These are phyloP conservation scores for Xylaria grammica DNA, from an alignment of 495 filamentous ascomycete genomes.

Conservation along the genomic window DNA sequence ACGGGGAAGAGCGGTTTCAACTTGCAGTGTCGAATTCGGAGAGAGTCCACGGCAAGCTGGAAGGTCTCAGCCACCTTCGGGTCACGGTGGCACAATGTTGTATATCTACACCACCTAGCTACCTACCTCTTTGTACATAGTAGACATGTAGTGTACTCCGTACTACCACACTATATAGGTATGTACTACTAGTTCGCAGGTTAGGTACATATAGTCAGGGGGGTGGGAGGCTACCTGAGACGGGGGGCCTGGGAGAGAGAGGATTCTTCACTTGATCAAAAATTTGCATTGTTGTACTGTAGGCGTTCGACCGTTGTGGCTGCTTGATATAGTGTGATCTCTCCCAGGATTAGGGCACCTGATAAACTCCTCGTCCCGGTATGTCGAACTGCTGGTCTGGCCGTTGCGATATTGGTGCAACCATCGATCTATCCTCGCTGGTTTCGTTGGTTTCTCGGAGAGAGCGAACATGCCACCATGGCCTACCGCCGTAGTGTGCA, in stretches of 20 bases:
- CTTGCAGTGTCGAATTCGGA: neutral
- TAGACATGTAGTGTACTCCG: too few species aligned
- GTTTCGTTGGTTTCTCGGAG: neutral
- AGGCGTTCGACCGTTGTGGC: constrained; percentile 1
- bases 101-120: too few species aligned
- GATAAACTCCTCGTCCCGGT: neutral
- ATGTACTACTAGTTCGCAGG: too few species aligned
- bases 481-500: neutral
- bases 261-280: neutral
- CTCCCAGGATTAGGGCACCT: neutral
- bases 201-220: neutral
- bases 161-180: too few species aligned
- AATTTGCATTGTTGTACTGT: neutral
- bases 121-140: too few species aligned
- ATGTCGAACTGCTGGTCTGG: neutral
- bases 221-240: constrained; percentile 10
- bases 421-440: neutral
- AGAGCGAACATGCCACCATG: neutral
- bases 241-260: neutral
- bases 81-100: neutral
- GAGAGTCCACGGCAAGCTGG: neutral
- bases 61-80: constrained; percentile 10
- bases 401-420: constrained; percentile 12
- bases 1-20: too few species aligned
- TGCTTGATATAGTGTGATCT: constrained; percentile 7